Evolutionary conservation across 1,139 yeast species (phyloP).

Genomic region (Groenewaldozyma sp.): DNA sequence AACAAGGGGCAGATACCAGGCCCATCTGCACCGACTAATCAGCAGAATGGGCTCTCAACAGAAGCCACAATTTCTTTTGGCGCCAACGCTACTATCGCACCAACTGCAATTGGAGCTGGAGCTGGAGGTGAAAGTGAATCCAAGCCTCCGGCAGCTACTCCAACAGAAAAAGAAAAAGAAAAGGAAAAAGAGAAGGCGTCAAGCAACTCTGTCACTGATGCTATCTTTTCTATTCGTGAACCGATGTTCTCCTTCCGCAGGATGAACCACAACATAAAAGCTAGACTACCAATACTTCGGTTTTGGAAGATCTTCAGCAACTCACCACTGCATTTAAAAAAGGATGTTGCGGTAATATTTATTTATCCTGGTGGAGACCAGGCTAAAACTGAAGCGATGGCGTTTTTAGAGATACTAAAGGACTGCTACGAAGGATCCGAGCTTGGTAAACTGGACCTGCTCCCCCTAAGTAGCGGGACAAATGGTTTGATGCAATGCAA

Average conservation of each 20-base stretch:
- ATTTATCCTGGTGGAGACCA: conserved; percentile 27
- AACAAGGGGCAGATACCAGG: too few relatives aligned
- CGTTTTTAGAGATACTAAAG: conserved; percentile 23
- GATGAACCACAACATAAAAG: conserved; percentile 23
- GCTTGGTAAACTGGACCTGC: too few relatives aligned
- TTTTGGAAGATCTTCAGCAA: conserved; percentile 34
- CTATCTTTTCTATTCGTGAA: conserved; percentile 17
- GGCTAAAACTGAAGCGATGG: conserved; percentile 17
- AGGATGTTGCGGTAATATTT: conserved; percentile 23
- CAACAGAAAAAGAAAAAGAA: too few relatives aligned
- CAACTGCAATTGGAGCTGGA: not conserved
- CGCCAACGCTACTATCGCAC: not conserved
- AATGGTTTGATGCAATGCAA: too few relatives aligned
- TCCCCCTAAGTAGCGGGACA: too few relatives aligned
- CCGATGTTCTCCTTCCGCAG: conserved; percentile 26
- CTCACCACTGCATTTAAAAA: conserved; percentile 26
- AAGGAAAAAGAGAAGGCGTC: too few relatives aligned
- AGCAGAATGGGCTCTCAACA: too few relatives aligned
- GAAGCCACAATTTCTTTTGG: too few relatives aligned
- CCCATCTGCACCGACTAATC: too few relatives aligned
- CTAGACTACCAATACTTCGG: conserved; percentile 29
- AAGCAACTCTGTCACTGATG: conserved; percentile 5
- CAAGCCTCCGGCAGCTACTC: conserved; percentile 1
- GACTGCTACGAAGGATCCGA: conserved; percentile 30
- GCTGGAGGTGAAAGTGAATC: conserved; percentile 4